A percentile compares a stretch with the other conserved stretches of the same genome.
Conservation (phyloP, 495 filamentous ascomycete species). For the Tuber magnatum region DNA sequence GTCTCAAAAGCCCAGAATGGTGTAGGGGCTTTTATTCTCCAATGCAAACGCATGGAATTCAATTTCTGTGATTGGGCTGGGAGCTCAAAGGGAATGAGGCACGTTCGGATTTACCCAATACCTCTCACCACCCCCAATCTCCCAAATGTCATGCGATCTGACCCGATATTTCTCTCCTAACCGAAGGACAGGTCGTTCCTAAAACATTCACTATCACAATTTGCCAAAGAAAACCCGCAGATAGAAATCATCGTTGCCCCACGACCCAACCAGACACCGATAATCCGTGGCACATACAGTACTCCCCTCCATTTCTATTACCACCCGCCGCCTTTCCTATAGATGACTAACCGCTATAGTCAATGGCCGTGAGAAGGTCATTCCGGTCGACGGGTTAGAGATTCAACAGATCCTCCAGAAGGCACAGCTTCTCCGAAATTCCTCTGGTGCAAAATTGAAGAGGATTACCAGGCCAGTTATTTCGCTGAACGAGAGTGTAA, state of each 20-base stretch:
- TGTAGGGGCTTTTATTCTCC: conserved; percentile 90
- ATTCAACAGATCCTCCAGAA: conserved; percentile 74
- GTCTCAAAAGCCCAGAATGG: conserved; percentile 63
- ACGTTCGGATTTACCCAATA: conserved; percentile 41
- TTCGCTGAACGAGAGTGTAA: conserved; percentile 83
- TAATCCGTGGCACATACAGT: conserved; percentile 73
- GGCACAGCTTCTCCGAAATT: conserved; percentile 68
- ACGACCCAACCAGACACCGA: conserved; percentile 75
- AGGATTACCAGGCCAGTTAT: conserved; percentile 70
- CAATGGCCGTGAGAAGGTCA: conserved; percentile 76
- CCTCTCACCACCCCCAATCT: conserved; percentile 15
- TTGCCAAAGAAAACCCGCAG: conserved; percentile 73
- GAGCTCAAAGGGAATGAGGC: conserved; percentile 93
- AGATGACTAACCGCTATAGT: conserved; percentile 43
- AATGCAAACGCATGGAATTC: conserved; percentile 91
- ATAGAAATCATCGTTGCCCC: conserved; percentile 88
- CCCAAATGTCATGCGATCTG: not conserved
- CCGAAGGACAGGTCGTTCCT: conserved; percentile 61
- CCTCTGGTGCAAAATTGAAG: conserved; percentile 79
- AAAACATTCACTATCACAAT: conserved; percentile 61
- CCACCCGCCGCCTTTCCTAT: not conserved
- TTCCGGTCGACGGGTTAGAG: conserved; percentile 83
- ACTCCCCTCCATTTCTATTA: not conserved
- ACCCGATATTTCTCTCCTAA: not conserved
- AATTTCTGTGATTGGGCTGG: conserved; percentile 95